Evolutionary conservation across 2,329 filamentous ascomycete species (phyloP).

Genomic region (Juglanconis juglandina): DNA sequence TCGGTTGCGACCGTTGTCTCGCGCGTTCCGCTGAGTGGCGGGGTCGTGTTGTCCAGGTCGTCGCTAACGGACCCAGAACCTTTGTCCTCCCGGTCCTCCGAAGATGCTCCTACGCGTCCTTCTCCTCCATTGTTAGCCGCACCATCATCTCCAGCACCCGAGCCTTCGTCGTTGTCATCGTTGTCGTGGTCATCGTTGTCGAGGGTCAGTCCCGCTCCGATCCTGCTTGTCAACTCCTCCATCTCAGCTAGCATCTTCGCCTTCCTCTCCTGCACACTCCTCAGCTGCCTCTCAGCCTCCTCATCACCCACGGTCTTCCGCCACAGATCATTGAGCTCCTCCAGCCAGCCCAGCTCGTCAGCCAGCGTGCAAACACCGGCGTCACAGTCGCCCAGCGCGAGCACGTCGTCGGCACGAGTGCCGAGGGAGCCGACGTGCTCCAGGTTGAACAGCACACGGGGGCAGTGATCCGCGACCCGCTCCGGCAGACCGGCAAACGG

Average conservation of each 20-base stretch:
- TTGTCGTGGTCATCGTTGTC: slow-evolving; percentile 10
- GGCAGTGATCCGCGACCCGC: slow-evolving; percentile 57
- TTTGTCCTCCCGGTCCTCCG: not conserved
- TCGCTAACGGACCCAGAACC: not conserved
- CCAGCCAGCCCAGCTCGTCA: slow-evolving; percentile 75
- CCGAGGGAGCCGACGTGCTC: slow-evolving; percentile 80
- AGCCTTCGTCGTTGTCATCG: not conserved
- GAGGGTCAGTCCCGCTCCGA: slow-evolving; percentile 27
- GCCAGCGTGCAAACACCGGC: slow-evolving; percentile 75
- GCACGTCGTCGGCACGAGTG: slow-evolving; percentile 74
- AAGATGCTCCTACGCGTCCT: not conserved
- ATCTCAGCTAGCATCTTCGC: slow-evolving; percentile 43
- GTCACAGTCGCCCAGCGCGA: slow-evolving; percentile 81
- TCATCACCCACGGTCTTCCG: slow-evolving; percentile 60
- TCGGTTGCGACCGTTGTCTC: not conserved
- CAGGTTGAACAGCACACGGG: slow-evolving; percentile 82
- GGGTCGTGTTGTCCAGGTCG: not conserved
- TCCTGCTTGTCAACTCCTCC: slow-evolving; percentile 28
- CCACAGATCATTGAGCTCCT: slow-evolving; percentile 80
- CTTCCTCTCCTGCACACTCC: slow-evolving; percentile 29
- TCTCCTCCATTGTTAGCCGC: not conserved
- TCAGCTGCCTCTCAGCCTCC: slow-evolving; percentile 49
- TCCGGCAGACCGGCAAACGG: slow-evolving; percentile 82
- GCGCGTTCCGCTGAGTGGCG: not conserved
- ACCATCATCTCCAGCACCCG: not conserved